Evolutionary conservation across 441 rosid genomes (phyloP).

Genomic region (Dalechampia spathulata): DNA sequence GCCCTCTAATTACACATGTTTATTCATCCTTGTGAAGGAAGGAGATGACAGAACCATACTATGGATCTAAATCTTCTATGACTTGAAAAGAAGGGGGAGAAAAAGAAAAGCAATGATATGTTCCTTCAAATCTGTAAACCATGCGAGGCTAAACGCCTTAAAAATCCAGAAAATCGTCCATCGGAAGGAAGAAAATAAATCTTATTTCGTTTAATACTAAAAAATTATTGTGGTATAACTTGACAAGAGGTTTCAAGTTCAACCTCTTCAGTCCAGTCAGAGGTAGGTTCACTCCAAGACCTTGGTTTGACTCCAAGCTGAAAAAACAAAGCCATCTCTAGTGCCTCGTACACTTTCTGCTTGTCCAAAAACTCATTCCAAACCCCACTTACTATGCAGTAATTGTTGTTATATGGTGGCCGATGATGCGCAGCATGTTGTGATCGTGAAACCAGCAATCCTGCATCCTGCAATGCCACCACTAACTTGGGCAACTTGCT

Average conservation of each 20-base stretch:
- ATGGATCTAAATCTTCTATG: not conserved
- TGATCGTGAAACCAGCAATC: conserved; percentile 55
- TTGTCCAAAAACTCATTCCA: conserved; percentile 71
- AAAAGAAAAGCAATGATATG: not conserved
- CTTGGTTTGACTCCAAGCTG: conserved; percentile 56
- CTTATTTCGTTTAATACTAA: not conserved
- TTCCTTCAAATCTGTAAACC: not conserved
- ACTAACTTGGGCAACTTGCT: conserved; percentile 64
- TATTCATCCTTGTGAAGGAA: not conserved
- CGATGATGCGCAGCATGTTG: conserved; percentile 75
- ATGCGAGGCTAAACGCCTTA: not conserved
- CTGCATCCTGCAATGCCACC: conserved; percentile 60
- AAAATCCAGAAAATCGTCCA: too few species aligned
- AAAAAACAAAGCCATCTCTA: conserved; percentile 70
- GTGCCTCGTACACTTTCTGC: conserved; percentile 46
- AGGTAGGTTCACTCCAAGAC: conserved; percentile 74
- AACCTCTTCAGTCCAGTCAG: conserved; percentile 54
- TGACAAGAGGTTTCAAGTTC: conserved; percentile 26
- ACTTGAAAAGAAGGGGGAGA: not conserved
- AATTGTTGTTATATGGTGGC: conserved; percentile 71
- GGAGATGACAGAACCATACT: not conserved
- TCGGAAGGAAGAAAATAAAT: not conserved
- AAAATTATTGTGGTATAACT: conserved; percentile 13
- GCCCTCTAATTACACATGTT: not conserved
- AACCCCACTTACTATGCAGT: conserved; percentile 81